Conservation (phyloP, 2,329 filamentous ascomycete species). For the Parafenestella ontariensis region DNA sequence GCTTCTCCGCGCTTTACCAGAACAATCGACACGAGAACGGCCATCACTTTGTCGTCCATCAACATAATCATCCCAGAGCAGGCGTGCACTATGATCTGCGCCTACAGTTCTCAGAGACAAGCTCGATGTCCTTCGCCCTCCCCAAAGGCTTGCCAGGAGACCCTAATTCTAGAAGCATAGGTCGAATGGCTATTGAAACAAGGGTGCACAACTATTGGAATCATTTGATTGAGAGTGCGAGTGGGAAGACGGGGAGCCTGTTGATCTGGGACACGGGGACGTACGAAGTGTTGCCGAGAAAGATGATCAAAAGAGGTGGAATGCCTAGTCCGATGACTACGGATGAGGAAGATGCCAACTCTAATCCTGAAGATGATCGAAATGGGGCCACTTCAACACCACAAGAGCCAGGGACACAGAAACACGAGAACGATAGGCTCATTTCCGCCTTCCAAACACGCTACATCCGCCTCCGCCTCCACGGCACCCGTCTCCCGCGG, state of each 20-base stretch:
- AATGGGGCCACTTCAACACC: neutral
- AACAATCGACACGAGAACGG: constrained; percentile 56
- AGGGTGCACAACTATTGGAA: constrained; percentile 56
- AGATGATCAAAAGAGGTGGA: neutral
- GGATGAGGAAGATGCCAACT: constrained; percentile 21
- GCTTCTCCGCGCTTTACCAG: constrained; percentile 57
- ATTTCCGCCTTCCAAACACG: constrained; percentile 47
- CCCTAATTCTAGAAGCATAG: constrained; percentile 48
- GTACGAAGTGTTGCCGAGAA: constrained; percentile 47
- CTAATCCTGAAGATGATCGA: neutral
- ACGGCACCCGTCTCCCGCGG: constrained; percentile 48
- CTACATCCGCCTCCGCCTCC: constrained; percentile 52
- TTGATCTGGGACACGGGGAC: constrained; percentile 57
- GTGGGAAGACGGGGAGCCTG: constrained; percentile 52
- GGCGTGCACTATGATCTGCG: constrained; percentile 74
- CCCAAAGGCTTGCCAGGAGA: constrained; percentile 55
- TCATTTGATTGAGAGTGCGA: constrained; percentile 54
- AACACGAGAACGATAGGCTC: constrained; percentile 47
- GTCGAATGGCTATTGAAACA: constrained; percentile 55
- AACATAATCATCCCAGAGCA: constrained; percentile 75
- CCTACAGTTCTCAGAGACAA: constrained; percentile 72
- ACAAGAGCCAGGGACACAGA: neutral
- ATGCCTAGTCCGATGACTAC: constrained; percentile 40
- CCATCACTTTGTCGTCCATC: constrained; percentile 70
- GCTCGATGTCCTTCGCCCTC: constrained; percentile 65